These are phyloP conservation scores for Erythrophleum ivorense DNA, from an alignment of 331 rosid species.

Conservation along the genomic window DNA sequence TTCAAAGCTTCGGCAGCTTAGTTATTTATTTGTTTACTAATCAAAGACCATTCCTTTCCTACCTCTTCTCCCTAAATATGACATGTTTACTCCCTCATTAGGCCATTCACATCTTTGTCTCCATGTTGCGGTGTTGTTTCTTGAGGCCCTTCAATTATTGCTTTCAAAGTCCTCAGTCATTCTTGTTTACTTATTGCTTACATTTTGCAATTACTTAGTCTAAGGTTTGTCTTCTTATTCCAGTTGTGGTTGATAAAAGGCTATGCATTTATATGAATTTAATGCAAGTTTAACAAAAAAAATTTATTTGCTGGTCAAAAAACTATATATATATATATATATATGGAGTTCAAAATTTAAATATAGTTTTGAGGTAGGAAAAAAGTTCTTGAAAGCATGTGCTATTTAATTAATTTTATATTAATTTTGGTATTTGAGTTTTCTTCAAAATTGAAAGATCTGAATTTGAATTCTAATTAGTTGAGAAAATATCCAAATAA, in stretches of 20 bases:
- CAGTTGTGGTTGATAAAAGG: conserved; percentile 72
- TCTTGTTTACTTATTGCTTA: conserved; percentile 32
- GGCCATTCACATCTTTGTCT: neutral
- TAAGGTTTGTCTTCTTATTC: conserved; percentile 43
- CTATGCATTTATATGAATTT: conserved; percentile 50
- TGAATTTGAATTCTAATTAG: too few relatives aligned
- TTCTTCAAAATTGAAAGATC: too few relatives aligned
- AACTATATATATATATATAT: too few relatives aligned
- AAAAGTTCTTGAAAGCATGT: too few relatives aligned
- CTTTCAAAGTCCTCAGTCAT: neutral
- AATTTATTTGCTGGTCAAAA: too few relatives aligned
- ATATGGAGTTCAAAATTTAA: too few relatives aligned
- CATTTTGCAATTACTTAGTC: conserved; percentile 15
- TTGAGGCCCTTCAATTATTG: neutral
- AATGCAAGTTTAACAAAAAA: conserved; percentile 68
- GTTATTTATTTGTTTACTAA: too few relatives aligned
- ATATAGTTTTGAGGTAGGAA: too few relatives aligned
- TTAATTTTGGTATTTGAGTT: too few relatives aligned
- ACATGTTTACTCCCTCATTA: neutral
- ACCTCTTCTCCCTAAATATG: neutral
- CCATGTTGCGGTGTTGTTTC: neutral
- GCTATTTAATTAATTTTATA: too few relatives aligned
- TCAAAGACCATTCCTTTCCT: neutral
- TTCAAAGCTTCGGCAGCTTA: too few relatives aligned
- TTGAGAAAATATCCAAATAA: too few relatives aligned